Evolutionary conservation across 306 rosid genomes (phyloP), one percentile per base, ranked within the genome.

Genomic region (Rosa multiflora): DNA sequence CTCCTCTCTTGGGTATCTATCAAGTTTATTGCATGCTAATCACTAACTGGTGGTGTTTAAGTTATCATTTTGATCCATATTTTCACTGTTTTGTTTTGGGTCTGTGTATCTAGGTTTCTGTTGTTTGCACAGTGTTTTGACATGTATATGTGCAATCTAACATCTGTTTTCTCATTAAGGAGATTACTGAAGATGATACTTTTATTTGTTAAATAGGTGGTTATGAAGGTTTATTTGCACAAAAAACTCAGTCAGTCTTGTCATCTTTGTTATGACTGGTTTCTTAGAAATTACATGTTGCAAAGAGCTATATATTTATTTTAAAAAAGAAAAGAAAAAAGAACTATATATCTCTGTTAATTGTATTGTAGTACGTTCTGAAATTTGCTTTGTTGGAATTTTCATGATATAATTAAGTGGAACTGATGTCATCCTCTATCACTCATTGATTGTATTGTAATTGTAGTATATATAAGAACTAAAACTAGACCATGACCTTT

Each of bases 211-310:
- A 79, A 23, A 61, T 83, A 95, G 99, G 99, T 88, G 99, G 99
- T 51, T 93, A 97, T 49, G 99, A 95, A 62, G 99, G 99, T 61
- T 85, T 95, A 67, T 95, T 93, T 85, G 90, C 97, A 18, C 95
- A 93, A 88, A 95, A 91, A 85, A 93, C 92, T 64, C 89, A 87
- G 26, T 23, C 26, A 23, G 26, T 23, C 26, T 23, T 23, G 26
- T 23, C 26, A 23, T 23, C 26, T 23, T 23, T 23, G 26, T 23
- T 23, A 23, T 23, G 26, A 23, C 26, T 23, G 26, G 26, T 23
- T 23, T 23, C 26, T 23, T 23, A 23, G 26, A 23, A 23, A 23
- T 23, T 23, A 23, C 26, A 23, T 23, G 26, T 23, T 23, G 26
- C 26, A 23, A 23, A 23, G 26, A 23, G 26, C 26, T 23, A 23